phyloP scores from a whole-genome alignment of 2,329 filamentous ascomycete species.

The Teratosphaeria zuluensis region DNA sequence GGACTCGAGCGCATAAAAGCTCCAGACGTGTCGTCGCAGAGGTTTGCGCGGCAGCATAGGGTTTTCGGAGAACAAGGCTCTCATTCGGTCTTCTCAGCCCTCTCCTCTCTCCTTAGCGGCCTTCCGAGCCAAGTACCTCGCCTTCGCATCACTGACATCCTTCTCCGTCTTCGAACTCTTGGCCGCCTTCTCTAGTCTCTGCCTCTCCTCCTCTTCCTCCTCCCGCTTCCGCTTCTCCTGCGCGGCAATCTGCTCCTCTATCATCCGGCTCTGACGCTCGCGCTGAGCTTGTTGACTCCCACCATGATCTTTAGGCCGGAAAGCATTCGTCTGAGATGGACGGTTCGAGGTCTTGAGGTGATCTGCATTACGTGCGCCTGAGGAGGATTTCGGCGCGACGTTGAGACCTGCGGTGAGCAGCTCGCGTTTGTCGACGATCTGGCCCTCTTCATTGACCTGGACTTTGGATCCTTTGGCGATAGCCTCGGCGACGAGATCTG shows the following conservation, averaged over 20 bases:
- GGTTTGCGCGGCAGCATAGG: too few species aligned
- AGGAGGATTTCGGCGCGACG: slow-evolving; percentile 35
- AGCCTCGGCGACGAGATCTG: slow-evolving; percentile 57
- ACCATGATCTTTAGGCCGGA: slow-evolving; percentile 2
- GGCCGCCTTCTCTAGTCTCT: slow-evolving; percentile 51
- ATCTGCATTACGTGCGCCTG: slow-evolving; percentile 16
- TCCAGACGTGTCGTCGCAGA: too few species aligned
- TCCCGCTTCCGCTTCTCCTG: slow-evolving; percentile 62
- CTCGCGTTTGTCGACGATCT: slow-evolving; percentile 77
- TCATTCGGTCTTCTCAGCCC: slow-evolving; percentile 16
- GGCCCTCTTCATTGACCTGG: slow-evolving; percentile 69
- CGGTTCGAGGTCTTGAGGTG: slow-evolving; percentile 21
- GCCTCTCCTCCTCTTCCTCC: slow-evolving; percentile 56
- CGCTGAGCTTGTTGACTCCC: slow-evolving; percentile 53
- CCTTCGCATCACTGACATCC: slow-evolving; percentile 68
- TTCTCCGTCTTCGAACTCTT: slow-evolving; percentile 71
- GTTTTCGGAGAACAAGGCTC: too few species aligned
- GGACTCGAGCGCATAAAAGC: too few species aligned
- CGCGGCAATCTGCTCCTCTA: slow-evolving; percentile 67
- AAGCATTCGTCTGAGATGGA: slow-evolving; percentile 23
- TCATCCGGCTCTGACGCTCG: slow-evolving; percentile 67
- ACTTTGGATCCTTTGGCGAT: slow-evolving; percentile 55
- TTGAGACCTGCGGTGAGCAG: slow-evolving; percentile 68
- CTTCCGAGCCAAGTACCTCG: slow-evolving; percentile 71
- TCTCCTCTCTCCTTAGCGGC: slow-evolving; percentile 50